Conservation (phyloP, 805 yeast species). For the Groenewaldozyma tartarivorans region DNA sequence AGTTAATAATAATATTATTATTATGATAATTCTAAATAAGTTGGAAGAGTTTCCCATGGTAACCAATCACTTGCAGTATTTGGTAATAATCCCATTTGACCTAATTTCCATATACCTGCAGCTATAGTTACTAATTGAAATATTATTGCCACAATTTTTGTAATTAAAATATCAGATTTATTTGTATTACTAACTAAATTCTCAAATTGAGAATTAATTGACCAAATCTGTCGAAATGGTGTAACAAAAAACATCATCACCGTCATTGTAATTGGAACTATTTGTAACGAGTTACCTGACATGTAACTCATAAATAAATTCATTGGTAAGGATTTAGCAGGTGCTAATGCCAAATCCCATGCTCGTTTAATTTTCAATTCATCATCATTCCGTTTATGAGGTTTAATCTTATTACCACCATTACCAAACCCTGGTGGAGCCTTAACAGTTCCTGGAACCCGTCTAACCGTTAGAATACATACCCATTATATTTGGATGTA, state of each 20-base stretch:
- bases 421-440: too few relatives aligned
- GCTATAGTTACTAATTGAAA: conserved; percentile 47
- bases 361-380: conserved; percentile 44
- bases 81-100: conserved; percentile 85
- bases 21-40: neutral
- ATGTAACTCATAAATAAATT: conserved; percentile 82
- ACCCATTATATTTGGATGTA: too few relatives aligned
- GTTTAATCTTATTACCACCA: too few relatives aligned
- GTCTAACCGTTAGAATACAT: too few relatives aligned
- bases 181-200: conserved; percentile 22
- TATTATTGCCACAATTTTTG: conserved; percentile 40
- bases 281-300: conserved; percentile 83
- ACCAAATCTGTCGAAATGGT: conserved; percentile 64
- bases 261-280: conserved; percentile 87
- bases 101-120: conserved; percentile 78
- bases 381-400: conserved; percentile 6
- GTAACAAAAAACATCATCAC: conserved; percentile 63
- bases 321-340: conserved; percentile 85
- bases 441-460: too few relatives aligned
- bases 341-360: conserved; percentile 77
- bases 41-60: conserved; percentile 54
- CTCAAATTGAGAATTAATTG: conserved; percentile 47
- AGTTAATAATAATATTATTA: neutral
- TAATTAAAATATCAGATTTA: conserved; percentile 23
- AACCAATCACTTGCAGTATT: conserved; percentile 85